phyloP scores from a whole-genome alignment of 345 rosid species.

The Tarenaya hassleriana region DNA sequence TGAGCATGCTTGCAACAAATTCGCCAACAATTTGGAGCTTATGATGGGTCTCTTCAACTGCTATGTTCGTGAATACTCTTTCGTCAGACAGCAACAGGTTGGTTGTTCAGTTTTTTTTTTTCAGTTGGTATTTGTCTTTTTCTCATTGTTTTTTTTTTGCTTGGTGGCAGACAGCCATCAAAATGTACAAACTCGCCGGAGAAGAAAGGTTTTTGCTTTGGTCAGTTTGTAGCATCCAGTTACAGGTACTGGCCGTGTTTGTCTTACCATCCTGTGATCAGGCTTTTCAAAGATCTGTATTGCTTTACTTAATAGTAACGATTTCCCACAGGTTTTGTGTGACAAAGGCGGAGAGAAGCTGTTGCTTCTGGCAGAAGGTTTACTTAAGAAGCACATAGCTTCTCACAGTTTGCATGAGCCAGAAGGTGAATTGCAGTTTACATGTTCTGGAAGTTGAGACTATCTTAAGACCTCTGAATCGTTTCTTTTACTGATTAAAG shows the following conservation, averaged over 20 bases:
- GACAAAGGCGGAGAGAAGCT: slow-evolving; percentile 85
- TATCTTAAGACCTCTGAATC: slow-evolving; percentile 4
- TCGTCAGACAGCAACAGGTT: slow-evolving; percentile 98
- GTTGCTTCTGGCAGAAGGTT: slow-evolving; percentile 80
- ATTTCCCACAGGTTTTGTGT: too few relatives aligned
- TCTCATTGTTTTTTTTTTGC: slow-evolving; percentile 18
- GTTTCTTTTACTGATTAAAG: slow-evolving; percentile 14
- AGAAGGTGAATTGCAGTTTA: slow-evolving; percentile 49
- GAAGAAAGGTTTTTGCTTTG: slow-evolving; percentile 96
- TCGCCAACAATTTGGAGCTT: slow-evolving; percentile 71
- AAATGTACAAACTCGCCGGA: slow-evolving; percentile 88
- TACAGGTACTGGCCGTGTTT: slow-evolving; percentile 51
- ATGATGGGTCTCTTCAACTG: slow-evolving; percentile 99
- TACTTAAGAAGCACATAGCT: slow-evolving; percentile 83
- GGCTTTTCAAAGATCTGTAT: not conserved
- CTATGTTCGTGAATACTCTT: slow-evolving; percentile 86
- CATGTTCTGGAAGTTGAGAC: too few relatives aligned
- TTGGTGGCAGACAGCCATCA: slow-evolving; percentile 81
- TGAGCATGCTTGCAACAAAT: slow-evolving; percentile 74
- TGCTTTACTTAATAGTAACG: slow-evolving; percentile 20
- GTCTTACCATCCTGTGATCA: not conserved
- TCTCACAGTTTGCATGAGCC: slow-evolving; percentile 97
- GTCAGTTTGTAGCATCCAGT: slow-evolving; percentile 99
- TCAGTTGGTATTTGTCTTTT: slow-evolving; percentile 11
- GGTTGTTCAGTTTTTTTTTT: slow-evolving; percentile 5